Percentiles rank a stretch among this genome's conserved stretches.
Conservation (phyloP, 2,329 filamentous ascomycete species). For the Ophiognomonia clavigignenti-juglandacearum region DNA sequence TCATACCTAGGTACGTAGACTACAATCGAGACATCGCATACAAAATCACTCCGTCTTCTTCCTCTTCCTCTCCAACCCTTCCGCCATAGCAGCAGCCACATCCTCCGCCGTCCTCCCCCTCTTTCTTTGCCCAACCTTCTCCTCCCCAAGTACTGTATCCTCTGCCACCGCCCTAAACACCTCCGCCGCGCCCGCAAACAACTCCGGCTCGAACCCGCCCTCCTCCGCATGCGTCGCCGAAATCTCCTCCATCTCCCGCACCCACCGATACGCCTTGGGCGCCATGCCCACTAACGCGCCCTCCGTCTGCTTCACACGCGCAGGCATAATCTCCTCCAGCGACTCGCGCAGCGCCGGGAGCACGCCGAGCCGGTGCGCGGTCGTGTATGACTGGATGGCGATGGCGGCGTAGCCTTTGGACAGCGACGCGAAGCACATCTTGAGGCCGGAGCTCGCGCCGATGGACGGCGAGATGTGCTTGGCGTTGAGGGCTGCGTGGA, state of each 20-base stretch:
- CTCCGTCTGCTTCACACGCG: conserved; percentile 40
- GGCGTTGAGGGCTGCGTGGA: conserved; percentile 41
- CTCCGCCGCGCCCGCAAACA: conserved; percentile 56
- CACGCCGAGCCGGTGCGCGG: conserved; percentile 60
- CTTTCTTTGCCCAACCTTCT: conserved; percentile 17
- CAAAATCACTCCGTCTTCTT: conserved; percentile 18
- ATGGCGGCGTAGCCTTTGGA: conserved; percentile 64
- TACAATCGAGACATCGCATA: neutral
- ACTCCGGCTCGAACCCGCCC: conserved; percentile 52
- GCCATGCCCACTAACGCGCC: conserved; percentile 50
- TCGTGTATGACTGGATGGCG: conserved; percentile 66
- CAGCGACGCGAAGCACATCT: conserved; percentile 61
- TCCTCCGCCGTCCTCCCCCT: conserved; percentile 37
- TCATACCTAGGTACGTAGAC: too few species aligned
- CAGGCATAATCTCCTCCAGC: conserved; percentile 45
- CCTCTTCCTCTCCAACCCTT: conserved; percentile 32
- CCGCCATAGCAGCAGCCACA: conserved; percentile 43
- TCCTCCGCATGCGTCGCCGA: conserved; percentile 59
- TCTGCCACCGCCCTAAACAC: conserved; percentile 59
- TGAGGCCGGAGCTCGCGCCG: conserved; percentile 54
- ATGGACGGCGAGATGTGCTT: conserved; percentile 44
- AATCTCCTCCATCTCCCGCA: conserved; percentile 74
- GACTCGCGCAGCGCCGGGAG: conserved; percentile 53
- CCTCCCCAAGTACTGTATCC: conserved; percentile 51
- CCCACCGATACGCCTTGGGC: conserved; percentile 74